Conservation (phyloP, 805 yeast genomes). For the Candida tibetensis region DNA sequence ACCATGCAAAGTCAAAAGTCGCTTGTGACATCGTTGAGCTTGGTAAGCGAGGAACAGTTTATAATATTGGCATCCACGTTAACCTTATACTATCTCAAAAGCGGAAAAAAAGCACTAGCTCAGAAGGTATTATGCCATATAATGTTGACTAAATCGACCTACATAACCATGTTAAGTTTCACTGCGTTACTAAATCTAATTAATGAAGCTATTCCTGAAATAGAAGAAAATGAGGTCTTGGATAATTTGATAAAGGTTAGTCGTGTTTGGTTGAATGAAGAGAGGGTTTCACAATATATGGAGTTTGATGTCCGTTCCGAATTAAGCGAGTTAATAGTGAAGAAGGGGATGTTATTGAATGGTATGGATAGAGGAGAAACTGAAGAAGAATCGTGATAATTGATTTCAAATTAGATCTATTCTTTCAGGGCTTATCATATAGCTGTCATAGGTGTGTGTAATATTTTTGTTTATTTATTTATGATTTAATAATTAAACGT, state of each 20-base stretch:
- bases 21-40: conserved; percentile 29
- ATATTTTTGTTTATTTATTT: too few relatives aligned
- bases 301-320: conserved; percentile 22
- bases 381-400: conserved; percentile 1
- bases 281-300: conserved; percentile 16
- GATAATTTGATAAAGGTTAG: conserved; percentile 26
- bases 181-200: conserved; percentile 28
- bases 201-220: conserved; percentile 14
- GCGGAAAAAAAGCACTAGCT: conserved; percentile 18
- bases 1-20: conserved; percentile 14
- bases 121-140: conserved; percentile 24
- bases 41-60: conserved; percentile 34
- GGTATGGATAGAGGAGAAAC: conserved; percentile 17
- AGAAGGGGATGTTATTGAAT: conserved; percentile 31
- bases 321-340: conserved; percentile 29
- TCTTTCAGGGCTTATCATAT: too few relatives aligned
- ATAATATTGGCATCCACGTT: conserved; percentile 29
- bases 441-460: too few relatives aligned
- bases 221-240: conserved; percentile 22
- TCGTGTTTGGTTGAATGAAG: conserved; percentile 32
- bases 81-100: conserved; percentile 19
- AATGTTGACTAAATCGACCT: conserved; percentile 12
- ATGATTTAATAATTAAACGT: not conserved
- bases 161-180: conserved; percentile 31
- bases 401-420: too few relatives aligned